These are phyloP conservation scores for Cichorium intybus DNA, from an alignment of 140 eudicot species.

Conservation along the genomic window DNA sequence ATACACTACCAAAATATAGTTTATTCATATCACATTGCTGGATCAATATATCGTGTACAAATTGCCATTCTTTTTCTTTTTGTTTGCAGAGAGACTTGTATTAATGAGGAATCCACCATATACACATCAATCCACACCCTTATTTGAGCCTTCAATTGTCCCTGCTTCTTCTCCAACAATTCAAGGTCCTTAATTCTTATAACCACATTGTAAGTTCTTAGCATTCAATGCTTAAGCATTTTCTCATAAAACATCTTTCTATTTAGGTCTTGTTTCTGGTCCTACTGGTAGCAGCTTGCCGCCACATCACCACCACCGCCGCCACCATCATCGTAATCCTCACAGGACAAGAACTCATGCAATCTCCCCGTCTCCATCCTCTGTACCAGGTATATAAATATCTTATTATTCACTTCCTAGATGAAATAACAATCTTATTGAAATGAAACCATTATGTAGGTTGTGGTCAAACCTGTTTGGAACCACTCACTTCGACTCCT, in stretches of 20 bases:
- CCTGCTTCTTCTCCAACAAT: conserved; percentile 48
- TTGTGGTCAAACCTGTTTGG: conserved; percentile 81
- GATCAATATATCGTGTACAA: not conserved
- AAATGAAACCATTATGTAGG: too few species aligned
- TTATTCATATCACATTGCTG: not conserved
- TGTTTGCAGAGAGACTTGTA: conserved; percentile 33
- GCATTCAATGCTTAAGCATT: not conserved
- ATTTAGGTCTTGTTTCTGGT: conserved; percentile 56
- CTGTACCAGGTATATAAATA: conserved; percentile 52
- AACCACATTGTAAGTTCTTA: conserved; percentile 3
- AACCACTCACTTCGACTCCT: conserved; percentile 84
- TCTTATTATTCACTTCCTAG: not conserved
- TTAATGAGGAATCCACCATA: conserved; percentile 22
- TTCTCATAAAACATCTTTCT: conserved; percentile 11
- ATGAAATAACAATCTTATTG: not conserved
- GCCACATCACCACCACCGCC: conserved; percentile 37
- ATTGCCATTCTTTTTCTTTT: not conserved
- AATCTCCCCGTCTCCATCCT: conserved; percentile 59
- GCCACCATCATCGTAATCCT: conserved; percentile 35
- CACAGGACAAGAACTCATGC: conserved; percentile 37
- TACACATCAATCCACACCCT: conserved; percentile 28
- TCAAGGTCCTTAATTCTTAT: conserved; percentile 35
- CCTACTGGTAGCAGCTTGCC: conserved; percentile 28
- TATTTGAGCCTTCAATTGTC: conserved; percentile 19
- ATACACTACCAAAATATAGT: not conserved